Conservation (phyloP, 768 basidiomycete genomes). For the Lactifluus pinguis region DNA sequence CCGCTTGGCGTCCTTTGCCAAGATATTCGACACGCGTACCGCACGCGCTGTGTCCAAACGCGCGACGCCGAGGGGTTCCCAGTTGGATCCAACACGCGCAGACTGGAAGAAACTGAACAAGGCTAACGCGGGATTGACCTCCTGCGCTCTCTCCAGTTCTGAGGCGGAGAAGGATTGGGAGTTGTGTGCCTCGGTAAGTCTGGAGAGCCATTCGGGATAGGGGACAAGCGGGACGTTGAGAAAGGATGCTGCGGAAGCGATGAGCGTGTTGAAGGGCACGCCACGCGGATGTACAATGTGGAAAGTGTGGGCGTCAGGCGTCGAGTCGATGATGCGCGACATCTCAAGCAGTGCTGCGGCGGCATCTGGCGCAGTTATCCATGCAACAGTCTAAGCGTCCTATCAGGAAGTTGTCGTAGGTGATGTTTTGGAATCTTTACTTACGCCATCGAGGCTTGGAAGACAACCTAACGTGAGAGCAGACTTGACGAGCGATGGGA, state of each 20-base stretch:
- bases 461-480: conserved; percentile 18
- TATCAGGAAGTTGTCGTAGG: background rate
- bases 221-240: conserved; percentile 22
- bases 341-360: conserved; percentile 24
- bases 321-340: conserved; percentile 14
- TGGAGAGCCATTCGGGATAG: conserved; percentile 20
- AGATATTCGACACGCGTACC: conserved; percentile 11
- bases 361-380: conserved; percentile 23
- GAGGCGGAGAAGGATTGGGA: conserved; percentile 1
- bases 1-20: conserved; percentile 5
- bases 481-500: conserved; percentile 21
- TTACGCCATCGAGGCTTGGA: conserved; percentile 19
- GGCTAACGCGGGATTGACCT: conserved; percentile 15
- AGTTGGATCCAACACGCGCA: conserved; percentile 12
- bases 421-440: background rate
- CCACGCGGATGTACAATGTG: conserved; percentile 22
- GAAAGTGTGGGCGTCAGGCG: conserved; percentile 7
- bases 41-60: conserved; percentile 17
- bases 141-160: conserved; percentile 11
- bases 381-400: conserved; percentile 17
- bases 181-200: conserved; percentile 15
- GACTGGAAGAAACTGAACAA: conserved; percentile 16
- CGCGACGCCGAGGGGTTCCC: conserved; percentile 22
- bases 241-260: conserved; percentile 14
- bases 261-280: conserved; percentile 19